Conservation (phyloP, 345 rosid genomes). For the Eucalyptus curtisii region DNA sequence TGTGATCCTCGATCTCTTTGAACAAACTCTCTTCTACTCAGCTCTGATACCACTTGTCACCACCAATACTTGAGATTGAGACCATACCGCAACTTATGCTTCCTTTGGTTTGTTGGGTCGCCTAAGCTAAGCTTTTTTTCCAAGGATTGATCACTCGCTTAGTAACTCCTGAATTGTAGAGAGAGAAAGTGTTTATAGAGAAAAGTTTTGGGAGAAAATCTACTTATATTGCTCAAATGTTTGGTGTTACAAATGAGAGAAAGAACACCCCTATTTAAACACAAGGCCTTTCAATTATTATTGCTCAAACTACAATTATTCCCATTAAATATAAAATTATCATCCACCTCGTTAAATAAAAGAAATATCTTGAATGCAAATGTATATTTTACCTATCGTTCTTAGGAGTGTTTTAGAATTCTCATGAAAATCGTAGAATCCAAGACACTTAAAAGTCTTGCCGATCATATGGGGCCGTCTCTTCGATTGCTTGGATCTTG, state of each 20-base stretch:
- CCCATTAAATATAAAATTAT: no score
- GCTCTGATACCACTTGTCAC: background rate
- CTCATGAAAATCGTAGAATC: background rate
- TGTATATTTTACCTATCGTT: background rate
- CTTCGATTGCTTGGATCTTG: background rate
- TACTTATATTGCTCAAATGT: background rate
- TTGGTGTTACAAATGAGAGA: background rate
- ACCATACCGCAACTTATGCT: no score
- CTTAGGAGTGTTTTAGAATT: background rate
- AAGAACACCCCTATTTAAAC: background rate
- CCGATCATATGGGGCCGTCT: background rate
- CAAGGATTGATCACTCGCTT: background rate
- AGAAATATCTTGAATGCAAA: background rate
- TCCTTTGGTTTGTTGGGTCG: background rate
- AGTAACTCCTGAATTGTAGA: background rate
- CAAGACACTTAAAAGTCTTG: background rate
- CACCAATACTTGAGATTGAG: background rate
- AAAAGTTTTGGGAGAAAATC: background rate
- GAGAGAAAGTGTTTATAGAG: background rate
- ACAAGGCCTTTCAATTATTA: background rate
- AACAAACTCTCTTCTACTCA: background rate
- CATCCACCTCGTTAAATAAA: background rate
- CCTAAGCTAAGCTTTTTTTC: background rate
- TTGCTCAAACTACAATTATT: background rate
- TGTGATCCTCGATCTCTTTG: background rate